These are phyloP conservation scores for Heliamphora pulchella DNA, from an alignment of 179 eudicot genomes.

Conservation along the genomic window DNA sequence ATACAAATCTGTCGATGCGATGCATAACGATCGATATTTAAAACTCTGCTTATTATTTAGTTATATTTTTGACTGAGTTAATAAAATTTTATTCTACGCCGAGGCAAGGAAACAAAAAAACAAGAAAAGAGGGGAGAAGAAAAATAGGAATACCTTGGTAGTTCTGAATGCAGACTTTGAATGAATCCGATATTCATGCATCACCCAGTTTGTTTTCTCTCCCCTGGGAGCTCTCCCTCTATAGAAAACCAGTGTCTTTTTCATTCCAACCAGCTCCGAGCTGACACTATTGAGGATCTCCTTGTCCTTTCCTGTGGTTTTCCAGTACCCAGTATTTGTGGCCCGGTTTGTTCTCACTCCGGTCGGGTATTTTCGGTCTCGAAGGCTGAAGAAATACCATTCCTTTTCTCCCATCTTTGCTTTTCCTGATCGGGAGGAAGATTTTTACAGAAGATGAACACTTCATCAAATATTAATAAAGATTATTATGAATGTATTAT, in stretches of 20 bases:
- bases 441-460: not conserved
- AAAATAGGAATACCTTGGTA: constrained; percentile 24
- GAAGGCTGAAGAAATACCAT: constrained; percentile 39
- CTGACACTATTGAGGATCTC: constrained; percentile 31
- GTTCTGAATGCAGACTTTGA: constrained; percentile 32
- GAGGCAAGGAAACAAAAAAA: too few relatives aligned
- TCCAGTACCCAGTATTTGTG: constrained; percentile 35
- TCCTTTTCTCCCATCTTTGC: constrained; percentile 45
- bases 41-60: too few relatives aligned
- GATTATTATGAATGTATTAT: too few relatives aligned
- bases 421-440: constrained; percentile 20
- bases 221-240: constrained; percentile 42
- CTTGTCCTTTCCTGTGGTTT: constrained; percentile 40
- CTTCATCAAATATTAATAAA: not conserved
- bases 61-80: too few relatives aligned
- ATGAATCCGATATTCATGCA: constrained; percentile 41
- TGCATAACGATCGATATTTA: too few relatives aligned
- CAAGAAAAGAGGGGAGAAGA: too few relatives aligned
- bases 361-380: constrained; percentile 37
- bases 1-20: too few relatives aligned
- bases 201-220: constrained; percentile 40
- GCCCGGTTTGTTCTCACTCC: constrained; percentile 42
- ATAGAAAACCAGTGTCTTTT: constrained; percentile 38
- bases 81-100: too few relatives aligned
- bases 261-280: constrained; percentile 34